Evolutionary conservation across 208 protist species (phyloP).

Genomic region (Phytomonas francai): DNA sequence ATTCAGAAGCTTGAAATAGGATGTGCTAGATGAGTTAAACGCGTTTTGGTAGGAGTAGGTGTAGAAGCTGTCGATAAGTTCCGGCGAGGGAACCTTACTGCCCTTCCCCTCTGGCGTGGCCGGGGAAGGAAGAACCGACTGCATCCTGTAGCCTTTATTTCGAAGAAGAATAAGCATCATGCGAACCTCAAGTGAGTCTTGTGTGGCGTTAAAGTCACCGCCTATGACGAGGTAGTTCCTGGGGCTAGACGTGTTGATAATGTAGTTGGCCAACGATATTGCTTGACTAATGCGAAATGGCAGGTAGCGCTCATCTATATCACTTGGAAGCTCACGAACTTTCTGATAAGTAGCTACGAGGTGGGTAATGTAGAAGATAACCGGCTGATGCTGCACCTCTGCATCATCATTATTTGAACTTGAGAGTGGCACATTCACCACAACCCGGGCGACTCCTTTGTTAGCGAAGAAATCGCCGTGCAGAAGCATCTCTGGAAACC

Average conservation of each 20-base stretch:
- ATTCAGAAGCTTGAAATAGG: constrained; percentile 70
- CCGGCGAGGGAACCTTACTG: constrained; percentile 10
- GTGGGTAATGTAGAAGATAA: constrained; percentile 75
- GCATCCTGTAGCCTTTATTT: constrained; percentile 54
- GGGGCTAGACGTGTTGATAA: constrained; percentile 59
- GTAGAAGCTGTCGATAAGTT: constrained; percentile 22
- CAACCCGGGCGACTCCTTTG: constrained; percentile 70
- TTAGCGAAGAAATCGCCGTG: constrained; percentile 89
- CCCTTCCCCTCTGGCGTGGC: background rate
- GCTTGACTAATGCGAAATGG: constrained; percentile 72
- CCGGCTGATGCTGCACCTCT: constrained; percentile 27
- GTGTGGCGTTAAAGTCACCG: constrained; percentile 81
- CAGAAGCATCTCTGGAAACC: constrained; percentile 74
- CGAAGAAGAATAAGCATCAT: constrained; percentile 68
- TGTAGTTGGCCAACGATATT: constrained; percentile 70
- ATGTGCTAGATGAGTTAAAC: constrained; percentile 68
- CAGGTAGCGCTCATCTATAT: constrained; percentile 73
- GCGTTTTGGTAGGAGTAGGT: constrained; percentile 72
- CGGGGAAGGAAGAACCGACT: constrained; percentile 51
- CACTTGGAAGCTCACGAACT: constrained; percentile 37
- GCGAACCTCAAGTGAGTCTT: constrained; percentile 75
- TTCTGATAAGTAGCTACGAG: constrained; percentile 78
- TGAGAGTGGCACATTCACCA: constrained; percentile 47
- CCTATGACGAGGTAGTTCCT: constrained; percentile 68
- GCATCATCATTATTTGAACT: background rate